These are phyloP conservation scores for Yamadazyma tumulicola DNA, from an alignment of 805 yeast species.

Conservation along the genomic window DNA sequence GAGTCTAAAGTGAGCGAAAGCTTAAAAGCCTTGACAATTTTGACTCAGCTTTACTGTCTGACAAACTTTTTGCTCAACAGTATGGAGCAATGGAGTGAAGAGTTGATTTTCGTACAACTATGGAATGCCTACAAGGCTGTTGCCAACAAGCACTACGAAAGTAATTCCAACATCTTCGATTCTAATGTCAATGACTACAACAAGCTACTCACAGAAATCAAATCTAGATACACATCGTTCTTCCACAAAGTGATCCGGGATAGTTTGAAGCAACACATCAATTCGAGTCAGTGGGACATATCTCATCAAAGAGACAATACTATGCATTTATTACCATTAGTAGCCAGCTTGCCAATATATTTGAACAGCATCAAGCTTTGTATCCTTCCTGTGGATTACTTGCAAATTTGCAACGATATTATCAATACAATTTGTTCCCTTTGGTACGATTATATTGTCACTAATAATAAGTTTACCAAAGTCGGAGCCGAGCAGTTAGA, in stretches of 20 bases:
- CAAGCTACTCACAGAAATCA: constrained; percentile 16
- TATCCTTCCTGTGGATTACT: constrained; percentile 30
- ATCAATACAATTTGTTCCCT: constrained; percentile 25
- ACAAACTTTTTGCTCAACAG: constrained; percentile 24
- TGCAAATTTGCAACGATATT: constrained; percentile 22
- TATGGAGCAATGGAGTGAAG: constrained; percentile 37
- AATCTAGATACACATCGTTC: constrained; percentile 24
- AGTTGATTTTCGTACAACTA: constrained; percentile 37
- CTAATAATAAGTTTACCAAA: constrained; percentile 35
- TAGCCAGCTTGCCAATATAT: constrained; percentile 23
- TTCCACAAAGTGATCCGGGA: constrained; percentile 30
- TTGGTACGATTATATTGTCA: constrained; percentile 34
- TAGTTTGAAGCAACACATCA: constrained; percentile 34
- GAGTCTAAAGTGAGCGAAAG: constrained; percentile 18
- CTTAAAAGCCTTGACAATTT: constrained; percentile 22
- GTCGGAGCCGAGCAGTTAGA: constrained; percentile 31
- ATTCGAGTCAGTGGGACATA: constrained; percentile 32
- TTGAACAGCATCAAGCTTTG: constrained; percentile 19
- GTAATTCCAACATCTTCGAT: constrained; percentile 30
- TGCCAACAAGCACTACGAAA: constrained; percentile 10
- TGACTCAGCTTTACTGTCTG: constrained; percentile 35
- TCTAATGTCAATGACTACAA: constrained; percentile 20
- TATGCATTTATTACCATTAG: constrained; percentile 20
- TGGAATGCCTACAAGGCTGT: constrained; percentile 31
- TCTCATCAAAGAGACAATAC: constrained; percentile 13